These are phyloP conservation scores for Themeda triandra DNA, from an alignment of 176 grass and related monocot genomes.

Conservation along the genomic window DNA sequence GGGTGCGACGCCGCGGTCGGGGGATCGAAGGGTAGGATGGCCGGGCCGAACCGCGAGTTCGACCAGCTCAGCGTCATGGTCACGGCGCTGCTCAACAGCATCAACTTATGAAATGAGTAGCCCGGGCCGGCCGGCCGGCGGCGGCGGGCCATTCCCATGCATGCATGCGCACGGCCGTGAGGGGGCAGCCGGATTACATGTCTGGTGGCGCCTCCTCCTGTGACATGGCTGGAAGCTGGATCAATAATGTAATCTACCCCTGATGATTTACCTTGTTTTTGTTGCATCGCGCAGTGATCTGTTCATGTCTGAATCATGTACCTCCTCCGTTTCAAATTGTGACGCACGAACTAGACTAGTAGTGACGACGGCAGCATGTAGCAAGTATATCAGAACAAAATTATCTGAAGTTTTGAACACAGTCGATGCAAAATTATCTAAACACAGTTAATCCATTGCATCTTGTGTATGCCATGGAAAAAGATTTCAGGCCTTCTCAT, in stretches of 20 bases:
- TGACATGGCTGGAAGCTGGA: neutral
- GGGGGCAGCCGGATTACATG: too few relatives aligned
- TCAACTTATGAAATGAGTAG: neutral
- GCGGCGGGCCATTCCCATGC: too few relatives aligned
- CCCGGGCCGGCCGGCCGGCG: too few relatives aligned
- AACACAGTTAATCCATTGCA: neutral
- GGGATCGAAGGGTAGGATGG: neutral
- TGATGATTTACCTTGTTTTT: neutral
- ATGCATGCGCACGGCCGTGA: neutral
- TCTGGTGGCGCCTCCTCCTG: neutral
- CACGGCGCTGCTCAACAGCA: neutral
- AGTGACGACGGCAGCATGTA: too few relatives aligned
- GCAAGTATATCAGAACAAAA: too few relatives aligned
- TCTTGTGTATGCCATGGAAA: constrained; percentile 29
- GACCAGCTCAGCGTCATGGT: neutral
- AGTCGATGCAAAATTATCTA: too few relatives aligned
- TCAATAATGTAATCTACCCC: neutral
- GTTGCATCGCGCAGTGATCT: neutral
- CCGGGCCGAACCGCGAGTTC: neutral
- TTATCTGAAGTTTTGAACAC: too few relatives aligned
- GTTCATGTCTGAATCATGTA: too few relatives aligned
- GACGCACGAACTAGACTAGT: too few relatives aligned
- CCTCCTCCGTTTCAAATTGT: too few relatives aligned
- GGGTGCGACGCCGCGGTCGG: neutral
- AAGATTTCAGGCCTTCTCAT: constrained; percentile 10